These are phyloP conservation scores for Fusarium praegraminearum DNA, from an alignment of 2,329 filamentous ascomycete species.

Conservation along the genomic window DNA sequence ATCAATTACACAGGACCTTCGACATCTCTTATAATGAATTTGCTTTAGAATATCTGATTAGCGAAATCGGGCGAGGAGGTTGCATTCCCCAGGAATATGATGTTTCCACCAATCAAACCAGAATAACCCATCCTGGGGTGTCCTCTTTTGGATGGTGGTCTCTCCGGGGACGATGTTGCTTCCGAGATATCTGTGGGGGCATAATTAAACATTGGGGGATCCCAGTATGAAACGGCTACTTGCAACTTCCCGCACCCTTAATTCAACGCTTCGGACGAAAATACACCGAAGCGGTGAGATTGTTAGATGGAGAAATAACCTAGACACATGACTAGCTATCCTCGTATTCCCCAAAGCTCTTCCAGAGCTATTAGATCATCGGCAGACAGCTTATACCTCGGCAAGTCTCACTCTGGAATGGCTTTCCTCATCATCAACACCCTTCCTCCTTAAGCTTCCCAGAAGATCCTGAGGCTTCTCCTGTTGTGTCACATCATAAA, in stretches of 20 bases:
- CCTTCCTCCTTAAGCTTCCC: background rate
- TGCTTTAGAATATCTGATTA: background rate
- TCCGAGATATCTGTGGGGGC: background rate
- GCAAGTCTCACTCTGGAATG: background rate
- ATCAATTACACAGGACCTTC: background rate
- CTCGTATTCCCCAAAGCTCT: background rate
- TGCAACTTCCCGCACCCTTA: background rate
- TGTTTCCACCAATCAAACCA: constrained; percentile 33
- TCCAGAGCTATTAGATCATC: background rate
- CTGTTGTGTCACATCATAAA: background rate
- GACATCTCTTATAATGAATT: background rate
- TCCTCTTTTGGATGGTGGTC: constrained; percentile 10
- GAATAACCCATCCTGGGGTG: background rate
- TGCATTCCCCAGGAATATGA: constrained; percentile 18
- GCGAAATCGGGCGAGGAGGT: constrained; percentile 15
- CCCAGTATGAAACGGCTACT: background rate
- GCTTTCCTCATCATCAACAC: background rate
- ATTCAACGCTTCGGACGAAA: background rate
- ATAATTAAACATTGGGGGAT: constrained; percentile 14
- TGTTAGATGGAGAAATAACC: background rate
- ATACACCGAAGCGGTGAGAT: background rate
- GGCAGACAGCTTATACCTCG: background rate
- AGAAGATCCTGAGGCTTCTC: background rate
- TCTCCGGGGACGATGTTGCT: constrained; percentile 4
- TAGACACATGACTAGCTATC: background rate